Percentiles rank a stretch among this genome's conserved stretches.
phyloP scores from a whole-genome alignment of 2,329 filamentous ascomycete species.

The Colletotrichum sp. region DNA sequence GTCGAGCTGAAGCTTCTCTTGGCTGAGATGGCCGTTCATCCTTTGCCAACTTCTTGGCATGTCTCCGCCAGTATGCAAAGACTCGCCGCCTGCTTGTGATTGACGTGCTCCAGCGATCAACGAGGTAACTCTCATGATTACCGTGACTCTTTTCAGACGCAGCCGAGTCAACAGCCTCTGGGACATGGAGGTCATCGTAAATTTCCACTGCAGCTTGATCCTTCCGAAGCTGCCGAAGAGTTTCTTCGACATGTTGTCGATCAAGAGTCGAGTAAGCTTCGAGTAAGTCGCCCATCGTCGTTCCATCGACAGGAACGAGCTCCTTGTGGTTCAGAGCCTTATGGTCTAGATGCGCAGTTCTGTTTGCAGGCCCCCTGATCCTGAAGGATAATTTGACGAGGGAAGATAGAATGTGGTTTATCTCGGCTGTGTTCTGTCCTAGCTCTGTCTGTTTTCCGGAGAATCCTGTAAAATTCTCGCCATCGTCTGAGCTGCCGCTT shows the following conservation, averaged over 20 bases:
- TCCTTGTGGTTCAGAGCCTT: neutral
- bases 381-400: neutral
- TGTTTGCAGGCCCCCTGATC: neutral
- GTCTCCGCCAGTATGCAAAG: constrained; percentile 3
- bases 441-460: neutral
- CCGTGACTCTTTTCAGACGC: too few relatives aligned
- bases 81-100: neutral
- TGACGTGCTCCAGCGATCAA: neutral
- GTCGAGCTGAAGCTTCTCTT: neutral
- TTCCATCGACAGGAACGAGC: neutral
- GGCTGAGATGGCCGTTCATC: neutral
- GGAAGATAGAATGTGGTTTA: neutral
- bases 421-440: neutral
- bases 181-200: neutral
- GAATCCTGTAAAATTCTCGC: neutral
- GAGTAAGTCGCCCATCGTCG: too few relatives aligned
- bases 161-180: neutral
- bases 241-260: neutral
- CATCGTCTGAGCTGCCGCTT: neutral
- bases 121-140: too few relatives aligned
- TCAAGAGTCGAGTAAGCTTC: neutral
- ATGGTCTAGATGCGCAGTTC: neutral
- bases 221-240: neutral
- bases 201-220: neutral
- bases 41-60: neutral